Evolutionary conservation across 352 stramenopile species (phyloP), one percentile per base, ranked within the genome.

Genomic region (Globisporangium solare): DNA sequence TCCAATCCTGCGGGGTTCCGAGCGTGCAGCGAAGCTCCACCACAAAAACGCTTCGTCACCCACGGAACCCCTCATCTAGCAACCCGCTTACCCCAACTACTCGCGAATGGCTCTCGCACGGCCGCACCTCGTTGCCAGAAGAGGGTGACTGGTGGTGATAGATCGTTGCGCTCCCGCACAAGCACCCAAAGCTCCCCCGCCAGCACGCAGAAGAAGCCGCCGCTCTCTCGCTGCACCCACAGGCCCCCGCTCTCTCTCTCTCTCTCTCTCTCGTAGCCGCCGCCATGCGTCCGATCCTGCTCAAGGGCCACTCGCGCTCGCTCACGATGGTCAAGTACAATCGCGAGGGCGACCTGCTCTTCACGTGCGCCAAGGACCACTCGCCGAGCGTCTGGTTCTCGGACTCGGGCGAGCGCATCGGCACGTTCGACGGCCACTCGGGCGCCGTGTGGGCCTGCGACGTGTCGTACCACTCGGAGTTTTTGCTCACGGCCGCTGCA

Each of bases 311-410:
- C 85, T 97, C 97, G 66, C 93, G 97, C 69, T 97, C 97, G 56
- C 97, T 99, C 66, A 99, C 97, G 12, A 89, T 92, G 80, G 88
- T 99, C 62, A 98, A 99, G 70, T 99, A 98, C 88, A 99, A 99
- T 77, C 89, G 90, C 54, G 97, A 99, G 67, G 97, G 97, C 40
- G 97, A 99, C 73, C 78, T 99, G 17, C 79, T 99, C 18, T 99
- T 99, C 76, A 97, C 96, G 43, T 95, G 83, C 52, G 92, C 94
- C 47, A 99, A 98, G 74, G 95, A 99, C 64, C 83, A 98, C 67
- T 79, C 88, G 43, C 96, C 96, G 32, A 98, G 93, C 48, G 76
- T 99, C n/a, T 99, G 97, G 97, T 96, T 93, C 76, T 89, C 90
- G 43, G 88, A 98, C 66, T 97, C 89, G 54, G 97, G 97, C 39